phyloP scores from a whole-genome alignment of 495 filamentous ascomycete genomes.

The Beverwykella pulmonaria region DNA sequence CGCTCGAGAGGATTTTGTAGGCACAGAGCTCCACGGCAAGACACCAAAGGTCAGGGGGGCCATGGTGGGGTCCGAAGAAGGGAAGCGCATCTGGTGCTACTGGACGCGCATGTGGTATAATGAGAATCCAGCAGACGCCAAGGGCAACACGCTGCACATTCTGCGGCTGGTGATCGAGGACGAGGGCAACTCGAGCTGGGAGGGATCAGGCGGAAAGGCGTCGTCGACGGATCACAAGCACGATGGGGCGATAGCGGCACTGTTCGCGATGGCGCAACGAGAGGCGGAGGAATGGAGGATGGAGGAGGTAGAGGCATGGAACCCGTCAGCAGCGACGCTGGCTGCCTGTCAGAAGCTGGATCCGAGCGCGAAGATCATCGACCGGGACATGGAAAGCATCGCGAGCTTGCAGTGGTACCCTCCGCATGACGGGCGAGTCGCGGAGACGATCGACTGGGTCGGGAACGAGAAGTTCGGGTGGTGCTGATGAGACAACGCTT shows the following conservation, averaged over 20 bases:
- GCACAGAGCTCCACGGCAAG: constrained; percentile 54
- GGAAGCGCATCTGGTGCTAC: constrained; percentile 69
- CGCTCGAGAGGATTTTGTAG: constrained; percentile 82
- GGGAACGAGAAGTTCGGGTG: constrained; percentile 93
- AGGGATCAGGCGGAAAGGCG: constrained; percentile 15
- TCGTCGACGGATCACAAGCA: constrained; percentile 1
- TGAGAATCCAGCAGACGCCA: constrained; percentile 43
- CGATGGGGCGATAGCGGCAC: constrained; percentile 51
- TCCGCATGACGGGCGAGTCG: constrained; percentile 45
- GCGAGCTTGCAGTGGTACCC: constrained; percentile 67
- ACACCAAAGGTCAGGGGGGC: constrained; percentile 70
- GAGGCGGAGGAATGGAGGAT: constrained; percentile 63
- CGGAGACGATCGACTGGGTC: constrained; percentile 75
- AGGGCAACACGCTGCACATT: constrained; percentile 75
- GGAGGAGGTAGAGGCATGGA: constrained; percentile 66
- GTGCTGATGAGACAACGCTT: constrained; percentile 65
- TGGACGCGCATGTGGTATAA: constrained; percentile 77
- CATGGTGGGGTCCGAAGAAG: constrained; percentile 55
- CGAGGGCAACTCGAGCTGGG: constrained; percentile 38
- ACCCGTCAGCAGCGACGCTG: constrained; percentile 59
- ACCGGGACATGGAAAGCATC: constrained; percentile 67
- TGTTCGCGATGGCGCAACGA: constrained; percentile 57
- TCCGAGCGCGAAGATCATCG: constrained; percentile 53
- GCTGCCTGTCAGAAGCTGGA: constrained; percentile 62
- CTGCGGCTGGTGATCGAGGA: constrained; percentile 76